Evolutionary conservation across 1,284 basidiomycete genomes (phyloP), one percentile per base, ranked within the genome.

Genomic region (Ustilago xerochloae): DNA sequence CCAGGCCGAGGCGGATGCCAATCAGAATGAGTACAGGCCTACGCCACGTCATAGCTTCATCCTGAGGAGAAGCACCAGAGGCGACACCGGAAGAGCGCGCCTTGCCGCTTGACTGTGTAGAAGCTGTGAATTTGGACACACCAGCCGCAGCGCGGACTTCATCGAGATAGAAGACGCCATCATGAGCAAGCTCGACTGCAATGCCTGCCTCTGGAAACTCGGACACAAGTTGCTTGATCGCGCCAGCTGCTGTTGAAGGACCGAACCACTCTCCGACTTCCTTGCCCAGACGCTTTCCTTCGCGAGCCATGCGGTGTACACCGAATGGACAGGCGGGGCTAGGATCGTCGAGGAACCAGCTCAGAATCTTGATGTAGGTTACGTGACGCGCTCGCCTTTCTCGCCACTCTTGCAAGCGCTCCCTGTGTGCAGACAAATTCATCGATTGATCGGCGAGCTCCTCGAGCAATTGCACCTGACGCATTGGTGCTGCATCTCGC

Each of bases 241-340:
- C 95, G 33, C 94, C 94, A 6, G 95, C 94, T 29, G 96, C 96
- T 0, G 93, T 96, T 82, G 93, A 96, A 0, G 96, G 96, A 0
- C 96, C 96, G 81, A 98, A 98, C 96, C 96, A 98, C 84, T 94
- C 92, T 2, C 96, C 96, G 0, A 97, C 92, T 75, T 95, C 93
- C 75, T 93, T 97, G 13, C 96, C 96, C 1, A 97, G 88, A 72
- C 94, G 91, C 83, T 97, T 96, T 3, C 96, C 96, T 10, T 94
- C 92, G 16, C 94, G 86, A 0, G 95, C 95, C 91, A 99, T 97
- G 41, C 93, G 90, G 85, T 99, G 96, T 1, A 99, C 93, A 71
- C 93, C 93, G 84, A 98, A 99, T 0, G 96, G 96, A 46, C 91
- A 91, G n/a, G 91, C 87, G 0, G 92, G 89, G 0, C 91, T 90